These are phyloP conservation scores for Daldinia sp. DNA, from an alignment of 2,329 filamentous ascomycete species.

Conservation along the genomic window DNA sequence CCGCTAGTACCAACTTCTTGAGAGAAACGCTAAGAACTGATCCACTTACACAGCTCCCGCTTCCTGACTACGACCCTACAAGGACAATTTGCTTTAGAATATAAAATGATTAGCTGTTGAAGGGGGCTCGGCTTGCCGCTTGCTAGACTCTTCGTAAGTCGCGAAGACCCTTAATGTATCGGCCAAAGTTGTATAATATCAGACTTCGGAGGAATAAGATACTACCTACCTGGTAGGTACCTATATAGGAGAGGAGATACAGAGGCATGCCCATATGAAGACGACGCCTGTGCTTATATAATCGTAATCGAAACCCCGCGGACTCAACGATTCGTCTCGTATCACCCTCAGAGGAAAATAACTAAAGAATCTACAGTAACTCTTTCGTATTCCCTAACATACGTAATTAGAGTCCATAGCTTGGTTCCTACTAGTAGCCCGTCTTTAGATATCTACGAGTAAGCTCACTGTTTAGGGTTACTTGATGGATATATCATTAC, in stretches of 20 bases:
- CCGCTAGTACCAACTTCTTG: slow-evolving; percentile 11
- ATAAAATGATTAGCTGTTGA: not conserved
- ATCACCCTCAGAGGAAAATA: no score
- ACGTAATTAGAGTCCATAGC: not conserved
- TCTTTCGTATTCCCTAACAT: not conserved
- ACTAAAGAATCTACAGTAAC: no score
- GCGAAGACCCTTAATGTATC: not conserved
- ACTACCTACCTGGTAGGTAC: no score
- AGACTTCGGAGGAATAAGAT: not conserved
- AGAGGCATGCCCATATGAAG: no score
- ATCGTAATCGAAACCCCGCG: not conserved
- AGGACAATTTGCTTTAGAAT: not conserved
- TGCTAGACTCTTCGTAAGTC: not conserved
- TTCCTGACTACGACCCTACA: not conserved
- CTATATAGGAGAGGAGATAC: no score
- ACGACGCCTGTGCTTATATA: not conserved
- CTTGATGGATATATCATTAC: not conserved
- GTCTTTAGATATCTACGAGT: not conserved
- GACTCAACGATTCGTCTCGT: not conserved
- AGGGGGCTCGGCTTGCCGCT: not conserved
- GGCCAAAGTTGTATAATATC: not conserved
- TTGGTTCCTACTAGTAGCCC: not conserved
- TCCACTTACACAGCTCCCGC: not conserved
- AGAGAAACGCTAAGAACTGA: slow-evolving; percentile 4
- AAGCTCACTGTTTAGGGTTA: not conserved